These are phyloP conservation scores for Mixia osmundae DNA, from an alignment of 1,284 basidiomycete genomes.

Conservation along the genomic window DNA sequence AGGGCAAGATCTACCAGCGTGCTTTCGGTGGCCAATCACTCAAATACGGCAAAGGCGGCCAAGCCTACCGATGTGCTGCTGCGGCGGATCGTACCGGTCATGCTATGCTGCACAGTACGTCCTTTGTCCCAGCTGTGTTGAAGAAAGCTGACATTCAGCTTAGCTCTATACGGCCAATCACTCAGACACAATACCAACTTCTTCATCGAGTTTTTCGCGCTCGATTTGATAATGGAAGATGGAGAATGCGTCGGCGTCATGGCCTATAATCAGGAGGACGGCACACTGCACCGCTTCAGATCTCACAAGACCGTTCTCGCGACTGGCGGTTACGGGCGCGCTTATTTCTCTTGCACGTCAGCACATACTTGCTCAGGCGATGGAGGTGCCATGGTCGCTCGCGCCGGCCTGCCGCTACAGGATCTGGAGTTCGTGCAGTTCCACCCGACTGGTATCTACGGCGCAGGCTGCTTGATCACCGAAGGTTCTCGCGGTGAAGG, in stretches of 20 bases:
- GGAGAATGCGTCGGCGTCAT: constrained; percentile 99
- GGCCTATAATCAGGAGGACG: constrained; percentile 98
- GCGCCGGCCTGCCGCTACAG: constrained; percentile 89
- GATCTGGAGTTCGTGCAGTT: constrained; percentile 99
- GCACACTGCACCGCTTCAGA: constrained; percentile 94
- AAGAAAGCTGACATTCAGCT: no score
- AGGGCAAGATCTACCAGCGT: constrained; percentile 99
- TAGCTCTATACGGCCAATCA: constrained; percentile 84
- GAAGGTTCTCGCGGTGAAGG: constrained; percentile 94
- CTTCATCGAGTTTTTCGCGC: constrained; percentile 99
- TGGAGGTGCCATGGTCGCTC: constrained; percentile 93
- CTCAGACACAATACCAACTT: constrained; percentile 98
- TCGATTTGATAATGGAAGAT: constrained; percentile 26
- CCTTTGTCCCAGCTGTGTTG: background rate
- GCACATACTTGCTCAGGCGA: constrained; percentile 99
- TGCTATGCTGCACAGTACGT: constrained; percentile 65
- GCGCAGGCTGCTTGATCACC: constrained; percentile 71
- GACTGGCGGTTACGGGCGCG: constrained; percentile 92
- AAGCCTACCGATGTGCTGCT: constrained; percentile 96
- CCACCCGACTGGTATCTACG: constrained; percentile 99
- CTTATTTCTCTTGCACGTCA: constrained; percentile 97
- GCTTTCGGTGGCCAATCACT: constrained; percentile 98
- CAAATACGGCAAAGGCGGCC: constrained; percentile 92
- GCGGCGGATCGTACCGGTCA: constrained; percentile 98
- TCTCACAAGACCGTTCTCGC: constrained; percentile 96